These are phyloP conservation scores for Aspergillus sclerotioniger DNA, from an alignment of 495 filamentous ascomycete genomes.

Conservation along the genomic window DNA sequence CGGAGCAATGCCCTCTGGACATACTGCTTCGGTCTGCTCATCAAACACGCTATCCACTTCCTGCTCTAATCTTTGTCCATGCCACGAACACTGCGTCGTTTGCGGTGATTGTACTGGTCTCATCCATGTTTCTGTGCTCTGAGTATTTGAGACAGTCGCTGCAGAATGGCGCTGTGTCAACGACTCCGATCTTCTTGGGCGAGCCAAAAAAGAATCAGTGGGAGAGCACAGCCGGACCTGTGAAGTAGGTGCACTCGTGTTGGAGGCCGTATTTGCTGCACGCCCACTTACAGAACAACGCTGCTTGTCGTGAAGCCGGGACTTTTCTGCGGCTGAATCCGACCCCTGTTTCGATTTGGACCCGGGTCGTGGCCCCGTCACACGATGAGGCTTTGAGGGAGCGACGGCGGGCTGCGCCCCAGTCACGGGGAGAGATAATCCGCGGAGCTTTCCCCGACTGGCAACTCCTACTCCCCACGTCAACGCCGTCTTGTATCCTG, in stretches of 20 bases:
- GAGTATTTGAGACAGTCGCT: not conserved
- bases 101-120: not conserved
- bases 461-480: constrained; percentile 98
- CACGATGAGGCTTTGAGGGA: constrained; percentile 14
- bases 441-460: constrained; percentile 91
- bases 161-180: not conserved
- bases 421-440: constrained; percentile 77
- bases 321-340: not conserved
- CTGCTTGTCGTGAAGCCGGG: not conserved
- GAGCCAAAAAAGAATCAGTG: not conserved
- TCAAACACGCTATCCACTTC: not conserved
- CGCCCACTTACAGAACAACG: not conserved
- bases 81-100: not conserved
- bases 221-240: not conserved
- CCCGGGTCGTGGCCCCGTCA: not conserved
- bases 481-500: constrained; percentile 94
- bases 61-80: not conserved
- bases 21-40: not conserved
- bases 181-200: not conserved
- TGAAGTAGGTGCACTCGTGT: not conserved
- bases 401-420: constrained; percentile 26
- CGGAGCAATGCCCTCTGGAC: not conserved
- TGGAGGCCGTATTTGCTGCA: not conserved
- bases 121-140: not conserved
- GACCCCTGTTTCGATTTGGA: not conserved